Evolutionary conservation across 345 rosid genomes (phyloP), one percentile per base, ranked within the genome.

Genomic region (Sonneratia alba): DNA sequence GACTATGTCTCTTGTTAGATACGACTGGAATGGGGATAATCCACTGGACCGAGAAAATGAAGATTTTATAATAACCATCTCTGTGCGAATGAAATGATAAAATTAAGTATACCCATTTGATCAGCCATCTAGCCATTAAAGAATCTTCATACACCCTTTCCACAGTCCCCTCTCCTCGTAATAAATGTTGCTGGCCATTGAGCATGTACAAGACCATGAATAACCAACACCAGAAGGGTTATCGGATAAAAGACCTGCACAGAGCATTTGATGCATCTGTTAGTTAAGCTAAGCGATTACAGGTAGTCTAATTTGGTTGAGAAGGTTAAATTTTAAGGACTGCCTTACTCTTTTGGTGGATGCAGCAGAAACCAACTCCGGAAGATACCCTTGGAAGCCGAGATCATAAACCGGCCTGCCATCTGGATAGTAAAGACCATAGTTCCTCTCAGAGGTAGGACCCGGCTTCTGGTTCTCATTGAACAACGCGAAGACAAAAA

Each of bases 381-480:
- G 96, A 55, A 89, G 86, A 84, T 81, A 72, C 65, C 87, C 88
- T 68, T 85, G 88, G 27, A 87, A 67, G 61, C 98, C 97, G 64
- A 87, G 78, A 79, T 84, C 82, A 48, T 90, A 95, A 75, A 92
- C 99, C 59, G 93, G 90, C 22, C 84, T 83, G 40, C 94, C 97
- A 74, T 95, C 80, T 3, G 99, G 98, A 67, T 92, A 87, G 67
- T 77, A 90, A 21, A 95, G 85, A 0, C 98, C 98, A 45, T 95
- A 95, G 71, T 95, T 95, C 79, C 98, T 85, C 82, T 95, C 99
- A 0, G 99, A 95, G 2, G 81, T 67, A 2, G 97, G 94, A 74
- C 97, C 99, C 1, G 94, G 83, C 81, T 95, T 95, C 73, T 89
- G 69, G 79, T 95, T 80, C 87, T 95, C 99, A 36, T 90, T 95